These are phyloP conservation scores for Pyrrhoderma lamaoense DNA, from an alignment of 1,284 basidiomycete genomes.

Conservation along the genomic window DNA sequence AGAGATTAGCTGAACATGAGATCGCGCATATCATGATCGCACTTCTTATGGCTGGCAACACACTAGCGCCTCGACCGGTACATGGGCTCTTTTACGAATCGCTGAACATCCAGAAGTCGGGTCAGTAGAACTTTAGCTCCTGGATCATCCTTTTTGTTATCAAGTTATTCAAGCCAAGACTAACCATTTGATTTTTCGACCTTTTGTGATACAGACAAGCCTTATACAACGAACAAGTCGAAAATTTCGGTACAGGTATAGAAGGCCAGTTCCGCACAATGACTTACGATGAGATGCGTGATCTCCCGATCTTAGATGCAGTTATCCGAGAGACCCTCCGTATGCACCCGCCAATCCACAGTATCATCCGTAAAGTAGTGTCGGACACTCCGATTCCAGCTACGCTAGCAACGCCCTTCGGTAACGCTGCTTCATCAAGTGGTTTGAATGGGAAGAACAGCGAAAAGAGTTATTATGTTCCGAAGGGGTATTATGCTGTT, in stretches of 20 bases:
- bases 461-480: conserved; percentile 71
- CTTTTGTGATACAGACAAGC: conserved; percentile 45
- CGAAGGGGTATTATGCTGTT: conserved; percentile 86
- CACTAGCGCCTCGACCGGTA: conserved; percentile 86
- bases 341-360: conserved; percentile 89
- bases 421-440: too few species aligned
- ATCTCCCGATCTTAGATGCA: conserved; percentile 80
- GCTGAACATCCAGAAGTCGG: conserved; percentile 74
- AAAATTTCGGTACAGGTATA: conserved; percentile 63
- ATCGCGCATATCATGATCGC: conserved; percentile 97
- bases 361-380: conserved; percentile 84
- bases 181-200: too few species aligned
- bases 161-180: not conserved
- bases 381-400: conserved; percentile 79
- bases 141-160: too few species aligned
- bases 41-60: conserved; percentile 98
- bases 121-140: conserved; percentile 41
- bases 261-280: conserved; percentile 77
- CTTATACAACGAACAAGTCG: conserved; percentile 85
- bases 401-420: conserved; percentile 67
- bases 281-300: conserved; percentile 81
- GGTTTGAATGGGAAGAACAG: conserved; percentile 35
- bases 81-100: conserved; percentile 90
- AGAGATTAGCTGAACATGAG: conserved; percentile 76
- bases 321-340: conserved; percentile 92